phyloP scores from a whole-genome alignment of 345 rosid species.

The Carallia brachiata region DNA sequence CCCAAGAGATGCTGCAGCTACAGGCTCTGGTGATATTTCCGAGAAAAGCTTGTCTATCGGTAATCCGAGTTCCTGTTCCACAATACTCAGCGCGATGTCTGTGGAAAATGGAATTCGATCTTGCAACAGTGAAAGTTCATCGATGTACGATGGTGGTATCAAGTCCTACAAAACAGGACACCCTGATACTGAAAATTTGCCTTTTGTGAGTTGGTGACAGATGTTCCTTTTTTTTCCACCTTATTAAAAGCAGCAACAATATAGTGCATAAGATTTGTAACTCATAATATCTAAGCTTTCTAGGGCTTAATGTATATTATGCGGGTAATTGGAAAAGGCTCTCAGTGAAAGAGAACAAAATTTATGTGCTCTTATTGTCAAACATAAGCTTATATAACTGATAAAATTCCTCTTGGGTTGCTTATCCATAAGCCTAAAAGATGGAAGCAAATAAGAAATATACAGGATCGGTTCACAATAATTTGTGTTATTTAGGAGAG shows the following conservation, averaged over 20 bases:
- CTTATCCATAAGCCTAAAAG: too few species aligned
- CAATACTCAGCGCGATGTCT: constrained; percentile 66
- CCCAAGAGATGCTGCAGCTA: constrained; percentile 93
- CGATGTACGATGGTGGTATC: constrained; percentile 81
- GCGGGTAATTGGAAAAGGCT: too few species aligned
- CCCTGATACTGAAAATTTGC: not conserved
- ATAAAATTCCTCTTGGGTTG: not conserved
- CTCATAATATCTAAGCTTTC: not conserved
- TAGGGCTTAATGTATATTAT: too few species aligned
- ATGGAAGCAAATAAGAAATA: too few species aligned
- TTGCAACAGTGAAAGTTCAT: constrained; percentile 83
- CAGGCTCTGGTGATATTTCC: constrained; percentile 89
- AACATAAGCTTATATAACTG: not conserved
- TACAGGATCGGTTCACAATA: too few species aligned
- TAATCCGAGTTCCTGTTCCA: constrained; percentile 74
- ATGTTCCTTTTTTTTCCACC: not conserved
- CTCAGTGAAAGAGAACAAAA: not conserved
- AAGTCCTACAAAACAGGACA: constrained; percentile 54
- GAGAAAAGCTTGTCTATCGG: constrained; percentile 68
- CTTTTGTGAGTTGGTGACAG: constrained; percentile 1
- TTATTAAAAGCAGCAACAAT: not conserved
- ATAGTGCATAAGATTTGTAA: not conserved
- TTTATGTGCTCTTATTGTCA: too few species aligned
- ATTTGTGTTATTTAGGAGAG: too few species aligned
- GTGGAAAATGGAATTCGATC: constrained; percentile 92